Conservation (phyloP, 2,329 filamentous ascomycete genomes). For the Helotiales sp. region DNA sequence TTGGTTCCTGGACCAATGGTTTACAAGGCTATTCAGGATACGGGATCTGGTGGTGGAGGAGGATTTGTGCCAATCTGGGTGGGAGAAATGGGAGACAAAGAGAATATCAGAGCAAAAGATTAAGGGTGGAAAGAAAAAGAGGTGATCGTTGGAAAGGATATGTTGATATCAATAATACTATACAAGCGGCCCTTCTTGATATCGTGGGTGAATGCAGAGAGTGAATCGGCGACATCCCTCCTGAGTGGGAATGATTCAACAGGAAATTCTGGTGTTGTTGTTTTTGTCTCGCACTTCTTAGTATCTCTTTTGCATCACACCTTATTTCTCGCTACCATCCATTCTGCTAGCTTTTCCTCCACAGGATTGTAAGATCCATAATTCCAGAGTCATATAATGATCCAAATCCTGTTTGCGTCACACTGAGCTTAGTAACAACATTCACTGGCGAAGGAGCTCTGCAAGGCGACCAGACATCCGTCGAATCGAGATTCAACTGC, state of each 20-base stretch:
- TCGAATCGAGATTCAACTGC: neutral
- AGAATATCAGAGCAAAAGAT: slow-evolving; percentile 37
- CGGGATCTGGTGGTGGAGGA: slow-evolving; percentile 85
- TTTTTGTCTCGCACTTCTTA: too few relatives aligned
- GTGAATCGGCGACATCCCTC: too few relatives aligned
- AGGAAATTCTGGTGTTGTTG: too few relatives aligned
- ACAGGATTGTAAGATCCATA: neutral
- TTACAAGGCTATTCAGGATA: slow-evolving; percentile 67
- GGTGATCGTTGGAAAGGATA: slow-evolving; percentile 16
- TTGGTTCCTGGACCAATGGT: slow-evolving; percentile 67
- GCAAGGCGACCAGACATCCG: slow-evolving; percentile 13
- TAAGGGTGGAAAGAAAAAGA: slow-evolving; percentile 28
- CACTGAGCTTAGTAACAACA: slow-evolving; percentile 9
- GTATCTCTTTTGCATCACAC: too few relatives aligned
- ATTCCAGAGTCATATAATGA: slow-evolving; percentile 1
- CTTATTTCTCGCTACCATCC: too few relatives aligned
- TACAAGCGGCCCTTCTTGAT: neutral
- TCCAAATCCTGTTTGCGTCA: slow-evolving; percentile 1
- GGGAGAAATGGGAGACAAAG: slow-evolving; percentile 79
- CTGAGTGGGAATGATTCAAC: too few relatives aligned
- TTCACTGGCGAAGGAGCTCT: slow-evolving; percentile 5
- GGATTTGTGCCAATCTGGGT: slow-evolving; percentile 87
- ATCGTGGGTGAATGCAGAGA: neutral
- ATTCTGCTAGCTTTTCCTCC: neutral
- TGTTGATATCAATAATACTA: neutral